phyloP scores from a whole-genome alignment of 257 asterid species.

The Knoxia roxburghii region DNA sequence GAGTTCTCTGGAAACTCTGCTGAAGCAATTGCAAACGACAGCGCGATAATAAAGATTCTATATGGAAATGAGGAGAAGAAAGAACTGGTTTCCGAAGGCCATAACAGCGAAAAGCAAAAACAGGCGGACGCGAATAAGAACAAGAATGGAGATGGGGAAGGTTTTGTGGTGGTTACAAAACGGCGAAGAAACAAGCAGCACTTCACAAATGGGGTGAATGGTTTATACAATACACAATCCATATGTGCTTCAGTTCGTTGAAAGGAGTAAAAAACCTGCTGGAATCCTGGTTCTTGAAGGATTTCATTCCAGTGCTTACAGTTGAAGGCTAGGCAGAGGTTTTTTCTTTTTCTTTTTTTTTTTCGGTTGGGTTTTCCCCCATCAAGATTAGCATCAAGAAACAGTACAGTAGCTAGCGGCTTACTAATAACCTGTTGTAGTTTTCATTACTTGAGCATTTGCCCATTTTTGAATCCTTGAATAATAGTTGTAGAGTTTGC shows the following conservation, averaged over 20 bases:
- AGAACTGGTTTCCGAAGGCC: slow-evolving; percentile 25
- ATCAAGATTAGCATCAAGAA: slow-evolving; percentile 17
- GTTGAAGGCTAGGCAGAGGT: slow-evolving; percentile 1
- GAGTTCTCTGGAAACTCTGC: slow-evolving; percentile 48
- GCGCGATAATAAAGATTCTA: slow-evolving; percentile 66
- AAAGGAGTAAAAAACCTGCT: slow-evolving; percentile 21
- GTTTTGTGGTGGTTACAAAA: slow-evolving; percentile 80
- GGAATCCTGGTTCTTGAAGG: background rate
- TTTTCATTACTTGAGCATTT: background rate
- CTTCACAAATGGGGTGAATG: slow-evolving; percentile 54
- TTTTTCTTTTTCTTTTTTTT: background rate
- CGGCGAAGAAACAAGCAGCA: slow-evolving; percentile 86
- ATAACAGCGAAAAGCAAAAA: slow-evolving; percentile 24
- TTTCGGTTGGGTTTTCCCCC: too few species aligned
- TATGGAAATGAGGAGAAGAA: slow-evolving; percentile 51
- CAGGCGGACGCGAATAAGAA: slow-evolving; percentile 30
- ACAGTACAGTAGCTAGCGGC: background rate
- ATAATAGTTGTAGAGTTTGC: slow-evolving; percentile 4
- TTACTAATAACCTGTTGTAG: background rate
- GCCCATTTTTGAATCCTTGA: background rate
- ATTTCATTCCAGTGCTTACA: background rate
- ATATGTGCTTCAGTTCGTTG: slow-evolving; percentile 81
- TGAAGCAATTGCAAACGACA: slow-evolving; percentile 76
- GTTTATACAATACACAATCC: slow-evolving; percentile 69
- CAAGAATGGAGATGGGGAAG: slow-evolving; percentile 67